Conservation (phyloP, 164 flowering plant genomes). For the Vitis vinifera region ASM3070453v1 NC_081817.1:28574501-28575000, state of each 20-base stretch:
- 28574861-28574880: no score
- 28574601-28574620: constrained; percentile 98
- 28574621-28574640: constrained; percentile 99
- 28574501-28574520: constrained; percentile 59
- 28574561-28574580: constrained; percentile 88
- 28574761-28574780: constrained; percentile 79
- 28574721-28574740: constrained; percentile 86
- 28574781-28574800: background rate
- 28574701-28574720: constrained; percentile 97
- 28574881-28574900: no score
- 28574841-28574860: no score
- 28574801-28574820: no score
- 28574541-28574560: constrained; percentile 75
- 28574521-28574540: constrained; percentile 87
- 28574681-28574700: constrained; percentile 96
- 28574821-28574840: no score
- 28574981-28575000: no score
- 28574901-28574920: no score
- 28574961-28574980: no score
- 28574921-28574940: no score
- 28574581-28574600: constrained; percentile 93
- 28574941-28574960: no score
- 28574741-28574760: constrained; percentile 93
- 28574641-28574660: constrained; percentile 89
- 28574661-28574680: constrained; percentile 92